Evolutionary conservation across 768 basidiomycete species (phyloP), one percentile per base, ranked within the genome.

Genomic region (Lyophyllum shimeji): DNA sequence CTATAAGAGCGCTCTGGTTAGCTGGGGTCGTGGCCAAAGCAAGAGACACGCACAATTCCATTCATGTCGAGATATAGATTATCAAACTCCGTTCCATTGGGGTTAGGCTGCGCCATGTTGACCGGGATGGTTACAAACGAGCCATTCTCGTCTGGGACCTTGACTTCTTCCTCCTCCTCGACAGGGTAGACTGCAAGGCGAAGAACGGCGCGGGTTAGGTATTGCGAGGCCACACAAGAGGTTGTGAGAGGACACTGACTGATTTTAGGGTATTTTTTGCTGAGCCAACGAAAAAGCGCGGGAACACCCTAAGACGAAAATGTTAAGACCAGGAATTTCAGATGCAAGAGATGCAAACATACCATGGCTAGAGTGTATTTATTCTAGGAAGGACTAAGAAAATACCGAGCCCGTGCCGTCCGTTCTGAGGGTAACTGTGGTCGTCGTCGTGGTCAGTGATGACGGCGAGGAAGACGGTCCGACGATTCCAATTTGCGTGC

Each of bases 11-110:
- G 18, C 9, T 39, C 43, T 11, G 48, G 46, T 37, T 11, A 24
- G 48, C 7, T n/a, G 44, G 43, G n/a, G 18, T 12, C 5, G 9
- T 46, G 3, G 2, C 11, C 1, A 13, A 44, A 18, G 25, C 12
- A 18, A 9, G 0, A 21, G 11, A 25, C 20, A 76, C 88, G 61
- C 62, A 93, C 97, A 70, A 98, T 98, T 62, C 93, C 97, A 70
- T 99, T 99, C 97, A 99, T 98, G 69, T 99, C 96, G 42, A 99
- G 80, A 71, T 99, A 99, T 45, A 99, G 77, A 70, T 93, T 94
- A 75, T 99, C 97, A 62, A 95, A 93, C 75, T 99, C 97, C 55
- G 80, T 77, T 23, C 89, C 93, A 69, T 99, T 99, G n/a, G 97
- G 97, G 71, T 99, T 99, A 29, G 90, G 80, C 34, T 75, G 68